A percentile compares a stretch with the other conserved stretches of the same genome.
phyloP scores from a whole-genome alignment of 2,329 filamentous ascomycete genomes.

The Claviceps citrina region DNA sequence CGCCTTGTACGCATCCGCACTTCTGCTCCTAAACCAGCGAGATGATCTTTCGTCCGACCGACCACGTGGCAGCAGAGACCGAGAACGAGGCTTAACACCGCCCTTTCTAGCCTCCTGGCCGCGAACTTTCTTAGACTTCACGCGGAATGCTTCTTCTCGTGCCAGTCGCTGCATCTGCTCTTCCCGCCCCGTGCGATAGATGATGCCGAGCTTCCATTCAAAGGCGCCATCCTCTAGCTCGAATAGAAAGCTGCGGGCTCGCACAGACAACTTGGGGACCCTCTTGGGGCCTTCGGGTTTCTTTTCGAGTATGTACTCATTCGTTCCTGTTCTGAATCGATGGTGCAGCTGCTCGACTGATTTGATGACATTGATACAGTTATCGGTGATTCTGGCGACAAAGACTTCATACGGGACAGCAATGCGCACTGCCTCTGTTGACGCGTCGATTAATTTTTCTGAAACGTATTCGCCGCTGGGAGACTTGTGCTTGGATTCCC shows the following conservation, averaged over 20 bases:
- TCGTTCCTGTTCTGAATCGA: constrained; percentile 72
- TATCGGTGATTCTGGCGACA: constrained; percentile 84
- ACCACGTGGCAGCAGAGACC: constrained; percentile 32
- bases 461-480: constrained; percentile 42
- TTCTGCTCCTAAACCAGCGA: constrained; percentile 37
- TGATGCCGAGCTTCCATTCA: constrained; percentile 91
- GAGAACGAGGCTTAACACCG: constrained; percentile 35
- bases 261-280: constrained; percentile 72
- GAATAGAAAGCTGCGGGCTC: constrained; percentile 69
- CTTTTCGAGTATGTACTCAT: constrained; percentile 79
- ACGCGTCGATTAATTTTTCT: constrained; percentile 72
- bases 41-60: constrained; percentile 16
- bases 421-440: constrained; percentile 70
- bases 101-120: constrained; percentile 50
- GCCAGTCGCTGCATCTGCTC: constrained; percentile 85
- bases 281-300: constrained; percentile 70
- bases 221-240: constrained; percentile 93
- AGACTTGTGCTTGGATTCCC: constrained; percentile 58
- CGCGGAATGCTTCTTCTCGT: constrained; percentile 72
- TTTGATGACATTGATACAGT: constrained; percentile 75
- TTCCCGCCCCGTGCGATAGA: constrained; percentile 74
- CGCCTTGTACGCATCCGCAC: constrained; percentile 30
- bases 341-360: constrained; percentile 83
- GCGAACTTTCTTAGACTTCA: constrained; percentile 74
- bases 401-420: constrained; percentile 85